Evolutionary conservation across 2,329 filamentous ascomycete genomes (phyloP), one percentile per base, ranked within the genome.

Genomic region (Dactylellina cionopaga): DNA sequence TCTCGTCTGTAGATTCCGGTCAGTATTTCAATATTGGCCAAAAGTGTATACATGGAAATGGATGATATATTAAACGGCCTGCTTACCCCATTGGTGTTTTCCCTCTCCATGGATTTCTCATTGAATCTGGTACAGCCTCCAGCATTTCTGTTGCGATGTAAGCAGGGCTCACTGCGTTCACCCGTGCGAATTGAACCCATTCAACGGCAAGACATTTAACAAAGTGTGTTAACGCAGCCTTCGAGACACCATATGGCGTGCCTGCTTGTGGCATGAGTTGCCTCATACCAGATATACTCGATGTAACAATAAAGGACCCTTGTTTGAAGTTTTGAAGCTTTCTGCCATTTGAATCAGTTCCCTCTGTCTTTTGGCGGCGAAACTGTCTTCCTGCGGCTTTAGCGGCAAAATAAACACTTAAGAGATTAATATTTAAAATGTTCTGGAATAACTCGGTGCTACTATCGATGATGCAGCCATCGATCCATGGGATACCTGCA

Each of bases 321-420:
- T 84, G 83, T 1, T 81, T 83, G 79, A 85, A 91, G 75, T 85
- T 83, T 49, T 86, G 83, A 22, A 91, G 82, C 77, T 84, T 84
- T 17, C 86, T 86, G 13, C 63, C 63, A 19, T 59, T 15, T 9
- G 46, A 19, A 5, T 37, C 33, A 1, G 55, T 62, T 22, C 47
- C 47, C 43, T 60, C 55, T 1, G 5, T 11, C 15, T 49, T 55
- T 78, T 91, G 87, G 69, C 85, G 81, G 82, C 89, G 89, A 83
- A 89, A 94, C 79, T 91, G 87, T 54, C 84, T 82, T 6, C 88
- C 90, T 0, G 89, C 90, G 0, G 86, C 88, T 77, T 85, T 86
- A 33, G 90, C 90, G 78, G 88, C 91, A 84, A 90, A 95, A 81
- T 90, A 92, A 31, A 89, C 89, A 56, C 90, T 89, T 79, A 91